These are phyloP conservation scores for Trichoderma citrinoviride DNA, from an alignment of 2,329 filamentous ascomycete species.

Conservation along the genomic window DNA sequence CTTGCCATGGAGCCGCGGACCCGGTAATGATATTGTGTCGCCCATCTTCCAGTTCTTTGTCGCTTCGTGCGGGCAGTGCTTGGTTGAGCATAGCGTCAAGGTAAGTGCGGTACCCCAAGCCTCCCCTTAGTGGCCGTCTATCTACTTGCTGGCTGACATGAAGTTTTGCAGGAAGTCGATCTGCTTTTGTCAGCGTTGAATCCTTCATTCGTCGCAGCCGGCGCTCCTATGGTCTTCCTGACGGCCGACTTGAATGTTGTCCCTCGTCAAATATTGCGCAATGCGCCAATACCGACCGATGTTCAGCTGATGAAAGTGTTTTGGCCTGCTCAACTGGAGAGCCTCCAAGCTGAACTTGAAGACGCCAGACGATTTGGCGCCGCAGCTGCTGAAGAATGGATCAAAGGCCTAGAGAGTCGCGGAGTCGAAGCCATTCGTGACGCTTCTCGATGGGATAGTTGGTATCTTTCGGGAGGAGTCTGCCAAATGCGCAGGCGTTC, in stretches of 20 bases:
- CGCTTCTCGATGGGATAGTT: slow-evolving; percentile 71
- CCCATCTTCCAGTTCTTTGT: slow-evolving; percentile 71
- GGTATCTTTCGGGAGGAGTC: slow-evolving; percentile 52
- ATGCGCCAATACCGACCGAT: slow-evolving; percentile 44
- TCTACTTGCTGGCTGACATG: slow-evolving; percentile 24
- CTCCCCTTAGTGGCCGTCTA: neutral
- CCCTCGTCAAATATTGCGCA: slow-evolving; percentile 53
- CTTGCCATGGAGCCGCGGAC: slow-evolving; percentile 57
- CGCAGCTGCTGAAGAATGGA: slow-evolving; percentile 72
- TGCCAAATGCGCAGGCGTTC: slow-evolving; percentile 35
- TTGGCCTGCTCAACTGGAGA: slow-evolving; percentile 59
- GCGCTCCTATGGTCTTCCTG: slow-evolving; percentile 67
- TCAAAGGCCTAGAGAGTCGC: slow-evolving; percentile 66
- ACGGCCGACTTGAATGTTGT: slow-evolving; percentile 61
- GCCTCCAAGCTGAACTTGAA: slow-evolving; percentile 60
- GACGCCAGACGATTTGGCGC: slow-evolving; percentile 64
- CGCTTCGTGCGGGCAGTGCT: slow-evolving; percentile 64
- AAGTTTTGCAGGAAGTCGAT: slow-evolving; percentile 61
- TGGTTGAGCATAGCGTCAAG: slow-evolving; percentile 60
- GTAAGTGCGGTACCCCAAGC: slow-evolving; percentile 46
- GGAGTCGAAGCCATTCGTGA: slow-evolving; percentile 61
- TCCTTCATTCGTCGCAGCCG: slow-evolving; percentile 61
- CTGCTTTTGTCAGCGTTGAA: slow-evolving; percentile 60
- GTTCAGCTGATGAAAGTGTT: slow-evolving; percentile 64
- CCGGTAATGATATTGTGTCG: slow-evolving; percentile 58